Evolutionary conservation across 2,329 filamentous ascomycete species (phyloP), one percentile per base, ranked within the genome.

Genomic region (Alternaria gansuensis): DNA sequence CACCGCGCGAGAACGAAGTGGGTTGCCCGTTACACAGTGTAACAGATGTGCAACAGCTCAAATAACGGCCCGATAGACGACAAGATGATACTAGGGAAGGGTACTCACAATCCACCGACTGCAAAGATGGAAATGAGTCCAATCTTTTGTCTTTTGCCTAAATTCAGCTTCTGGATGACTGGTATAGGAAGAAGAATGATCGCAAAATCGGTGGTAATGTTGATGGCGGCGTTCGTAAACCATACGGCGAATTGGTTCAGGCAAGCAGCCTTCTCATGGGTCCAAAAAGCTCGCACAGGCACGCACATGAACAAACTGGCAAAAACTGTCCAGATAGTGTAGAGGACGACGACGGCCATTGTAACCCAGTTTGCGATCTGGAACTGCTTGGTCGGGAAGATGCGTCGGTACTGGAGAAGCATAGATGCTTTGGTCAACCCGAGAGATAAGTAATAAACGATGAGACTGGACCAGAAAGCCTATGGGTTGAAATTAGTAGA

Each of bases 41-140:
- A 51, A 48, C 41, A 54, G 28, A 57, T 40, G 43, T 53, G 54
- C 48, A 61, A 49, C 53, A n/a, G 14, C 37, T 60, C 36, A 34
- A 59, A 43, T 33, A 11, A 34, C 21, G 45, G 50, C 40, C 33
- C 28, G 33, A 31, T 13, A 9, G 56, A 45, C 43, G 52, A 40
- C 28, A 10, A 28, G 7, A 9, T 5, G 23, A 21, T n/a, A 49
- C n/a, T 10, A 21, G 9, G 23, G 34, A 43, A 14, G 40, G 43
- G 49, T 48, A 75, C 77, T 71, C 69, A 80, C 78, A 79, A 77
- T 28, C 72, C 72, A 28, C 78, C 78, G 10, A 80, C 63, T 6
- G 73, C 72, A 48, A 80, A 80, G 28, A 80, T 73, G 5, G 67
- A 69, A 6, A 70, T 67, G 4, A 80, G 63, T 8, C 75, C 74